These are phyloP conservation scores for Aspergillus fumigatus DNA, from an alignment of 2,329 filamentous ascomycete genomes.

Conservation along the genomic window DNA sequence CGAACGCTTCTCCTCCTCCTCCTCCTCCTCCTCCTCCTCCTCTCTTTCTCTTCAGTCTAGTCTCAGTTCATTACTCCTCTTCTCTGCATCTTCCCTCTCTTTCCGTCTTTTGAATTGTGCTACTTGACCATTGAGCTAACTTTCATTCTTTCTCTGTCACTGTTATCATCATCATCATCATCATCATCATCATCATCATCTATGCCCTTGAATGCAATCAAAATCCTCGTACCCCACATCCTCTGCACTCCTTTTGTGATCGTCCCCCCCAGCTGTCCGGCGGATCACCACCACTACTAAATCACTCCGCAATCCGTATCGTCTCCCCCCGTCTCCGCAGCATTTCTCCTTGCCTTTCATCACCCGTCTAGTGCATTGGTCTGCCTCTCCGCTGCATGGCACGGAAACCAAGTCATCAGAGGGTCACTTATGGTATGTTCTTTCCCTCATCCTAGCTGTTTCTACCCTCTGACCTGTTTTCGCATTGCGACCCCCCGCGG, in stretches of 20 bases:
- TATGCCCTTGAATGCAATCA: not conserved
- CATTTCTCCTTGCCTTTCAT: conserved; percentile 14
- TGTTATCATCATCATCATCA: not conserved
- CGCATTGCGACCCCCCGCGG: not conserved
- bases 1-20: not conserved
- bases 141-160: not conserved
- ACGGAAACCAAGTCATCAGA: conserved; percentile 62
- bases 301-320: conserved; percentile 12
- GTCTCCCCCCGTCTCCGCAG: conserved; percentile 8
- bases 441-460: conserved; percentile 1
- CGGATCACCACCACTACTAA: conserved; percentile 3
- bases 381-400: conserved; percentile 48
- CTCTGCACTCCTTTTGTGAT: conserved; percentile 12
- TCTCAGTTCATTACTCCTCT: not conserved
- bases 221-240: conserved; percentile 1
- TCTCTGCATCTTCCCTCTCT: not conserved
- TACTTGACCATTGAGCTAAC: not conserved
- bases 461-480: not conserved
- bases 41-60: too few relatives aligned
- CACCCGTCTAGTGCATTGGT: conserved; percentile 3
- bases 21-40: not conserved
- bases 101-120: not conserved
- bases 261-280: conserved; percentile 9
- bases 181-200: conserved; percentile 3
- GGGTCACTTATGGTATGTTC: conserved; percentile 64